Base-by-base conservation (phyloP, 805 yeast genomes). In the Scheffersomyces coipomensis region DNA sequence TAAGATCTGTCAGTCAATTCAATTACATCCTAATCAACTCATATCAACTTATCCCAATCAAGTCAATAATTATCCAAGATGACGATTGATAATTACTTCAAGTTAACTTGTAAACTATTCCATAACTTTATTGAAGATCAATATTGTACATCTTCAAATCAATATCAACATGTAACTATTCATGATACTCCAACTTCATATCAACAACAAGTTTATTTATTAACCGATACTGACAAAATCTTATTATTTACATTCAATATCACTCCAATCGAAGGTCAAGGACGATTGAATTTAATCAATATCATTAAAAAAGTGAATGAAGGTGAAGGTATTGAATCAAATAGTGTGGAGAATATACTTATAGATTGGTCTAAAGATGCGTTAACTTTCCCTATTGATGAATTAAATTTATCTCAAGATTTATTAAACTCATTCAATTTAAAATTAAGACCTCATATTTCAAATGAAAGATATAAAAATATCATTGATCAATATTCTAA, bases 51-150 rank as follows among this genome's bases (percentile, higher is more conserved):
- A n/a, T n/a, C n/a, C n/a, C n/a, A n/a, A n/a, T n/a, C n/a, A n/a
- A n/a, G n/a, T n/a, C n/a, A n/a, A n/a, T n/a, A n/a, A n/a, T n/a
- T n/a, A n/a, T n/a, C n/a, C n/a, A n/a, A n/a, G n/a, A 49, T 31
- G 37, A 38, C 48, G 32, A 46, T 53, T 34, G 32, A 49, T 24
- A 49, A 36, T 29, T 58, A 53, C 40, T 51, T 51, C 33, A 46
- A 56, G 38, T 50, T 60, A 34, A 53, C 62, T 1, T 39, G 45
- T 15, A 39, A 43, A 25, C 42, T 60, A 36, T 43, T 55, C 23
- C 42, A 47, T 19, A 46, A 53, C 34, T 58, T 50, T 43, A 39
- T 60, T 26, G 49, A 44, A 29, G 37, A 44, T 8, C 29, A 46
- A 31, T 38, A 41, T 35, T 48, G 51, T 6, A 23, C 35, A 16